Evolutionary conservation across 257 asterid species (phyloP).

Genomic region (Fraxinus cuspidata): DNA sequence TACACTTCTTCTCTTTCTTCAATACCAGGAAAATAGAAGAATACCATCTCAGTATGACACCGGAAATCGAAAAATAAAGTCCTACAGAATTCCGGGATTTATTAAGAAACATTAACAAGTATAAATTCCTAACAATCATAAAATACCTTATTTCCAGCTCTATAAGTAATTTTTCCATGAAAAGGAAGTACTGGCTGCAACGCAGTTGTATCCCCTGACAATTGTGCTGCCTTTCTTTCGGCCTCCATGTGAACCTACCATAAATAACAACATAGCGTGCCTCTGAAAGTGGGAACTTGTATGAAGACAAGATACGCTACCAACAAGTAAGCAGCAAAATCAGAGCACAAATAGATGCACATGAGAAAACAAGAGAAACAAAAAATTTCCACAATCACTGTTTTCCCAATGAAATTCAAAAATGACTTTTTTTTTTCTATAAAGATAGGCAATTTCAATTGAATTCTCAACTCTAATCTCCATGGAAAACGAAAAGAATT

Average conservation of each 20-base stretch:
- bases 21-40: not conserved
- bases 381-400: not conserved
- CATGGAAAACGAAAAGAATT: conserved; percentile 16
- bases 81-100: not conserved
- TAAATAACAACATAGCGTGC: conserved; percentile 20
- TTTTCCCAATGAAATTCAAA: not conserved
- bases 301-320: conserved; percentile 2
- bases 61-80: not conserved
- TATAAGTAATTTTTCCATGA: conserved; percentile 78
- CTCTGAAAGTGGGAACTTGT: conserved; percentile 11
- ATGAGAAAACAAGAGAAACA: not conserved
- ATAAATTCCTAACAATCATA: conserved; percentile 23
- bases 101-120: conserved; percentile 1
- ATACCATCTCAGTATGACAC: not conserved
- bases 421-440: not conserved
- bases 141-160: conserved; percentile 83
- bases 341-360: not conserved
- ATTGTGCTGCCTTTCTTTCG: conserved; percentile 70
- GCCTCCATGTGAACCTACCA: conserved; percentile 95
- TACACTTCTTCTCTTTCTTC: not conserved
- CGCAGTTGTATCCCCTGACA: conserved; percentile 51
- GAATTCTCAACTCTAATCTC: conserved; percentile 1
- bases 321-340: conserved; percentile 7
- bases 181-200: conserved; percentile 45
- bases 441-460: not conserved